Percentiles rank a stretch among this genome's conserved stretches.
Conservation (phyloP, 2,329 filamentous ascomycete species). For the Aspergillus versicolor region DNA sequence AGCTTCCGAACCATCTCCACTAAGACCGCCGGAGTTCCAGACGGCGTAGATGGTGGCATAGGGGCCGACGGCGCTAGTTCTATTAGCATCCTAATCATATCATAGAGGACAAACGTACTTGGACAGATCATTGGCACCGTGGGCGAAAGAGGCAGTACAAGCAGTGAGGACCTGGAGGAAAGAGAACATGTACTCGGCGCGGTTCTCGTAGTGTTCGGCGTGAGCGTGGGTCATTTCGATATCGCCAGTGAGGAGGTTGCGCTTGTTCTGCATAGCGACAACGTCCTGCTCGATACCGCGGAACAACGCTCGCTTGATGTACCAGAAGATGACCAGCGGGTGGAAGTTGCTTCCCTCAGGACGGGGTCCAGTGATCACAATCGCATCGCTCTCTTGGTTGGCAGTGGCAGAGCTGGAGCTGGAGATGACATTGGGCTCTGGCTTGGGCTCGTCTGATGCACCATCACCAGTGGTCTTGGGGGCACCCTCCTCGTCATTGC, state of each 20-base stretch:
- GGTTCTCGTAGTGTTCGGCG: constrained; percentile 17
- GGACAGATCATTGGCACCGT: constrained; percentile 22
- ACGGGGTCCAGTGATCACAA: constrained; percentile 15
- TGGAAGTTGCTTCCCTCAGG: constrained; percentile 14
- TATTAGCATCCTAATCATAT: neutral
- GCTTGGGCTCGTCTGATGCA: neutral
- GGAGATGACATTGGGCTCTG: neutral
- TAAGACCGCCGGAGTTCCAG: constrained; percentile 9
- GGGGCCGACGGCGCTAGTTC: constrained; percentile 17
- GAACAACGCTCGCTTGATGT: constrained; percentile 15
- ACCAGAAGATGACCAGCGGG: constrained; percentile 19
- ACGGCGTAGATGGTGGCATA: constrained; percentile 21
- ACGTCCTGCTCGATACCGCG: constrained; percentile 20
- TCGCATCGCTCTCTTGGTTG: neutral
- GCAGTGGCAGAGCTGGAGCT: neutral
- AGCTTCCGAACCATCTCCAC: constrained; percentile 1
- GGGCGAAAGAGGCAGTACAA: constrained; percentile 17
- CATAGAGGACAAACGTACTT: constrained; percentile 12
- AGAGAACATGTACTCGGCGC: constrained; percentile 20
- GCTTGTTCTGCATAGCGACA: constrained; percentile 17
- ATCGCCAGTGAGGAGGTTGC: constrained; percentile 17
- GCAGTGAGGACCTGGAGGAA: constrained; percentile 21
- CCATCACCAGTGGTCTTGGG: neutral
- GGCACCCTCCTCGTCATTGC: constrained; percentile 2
- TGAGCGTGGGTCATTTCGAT: constrained; percentile 19